phyloP scores from a whole-genome alignment of 441 rosid genomes.

The Bocquillonia castaneifolia region DNA sequence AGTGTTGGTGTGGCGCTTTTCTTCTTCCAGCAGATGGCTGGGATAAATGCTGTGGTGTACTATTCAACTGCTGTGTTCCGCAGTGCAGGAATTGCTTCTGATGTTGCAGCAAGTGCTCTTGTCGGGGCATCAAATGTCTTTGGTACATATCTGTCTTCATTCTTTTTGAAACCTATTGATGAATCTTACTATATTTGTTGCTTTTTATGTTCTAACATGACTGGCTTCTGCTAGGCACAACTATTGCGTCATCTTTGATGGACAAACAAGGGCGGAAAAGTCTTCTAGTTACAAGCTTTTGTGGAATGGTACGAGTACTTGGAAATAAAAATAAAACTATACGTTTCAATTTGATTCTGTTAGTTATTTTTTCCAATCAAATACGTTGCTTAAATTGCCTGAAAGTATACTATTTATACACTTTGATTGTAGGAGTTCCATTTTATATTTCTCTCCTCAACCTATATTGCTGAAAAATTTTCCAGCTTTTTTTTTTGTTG shows the following conservation, averaged over 20 bases:
- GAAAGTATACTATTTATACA: conserved; percentile 2
- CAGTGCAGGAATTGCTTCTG: conserved; percentile 82
- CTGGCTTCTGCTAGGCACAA: conserved; percentile 59
- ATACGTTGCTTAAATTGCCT: conserved; percentile 6
- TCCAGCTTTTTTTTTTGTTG: neutral
- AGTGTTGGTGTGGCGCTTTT: conserved; percentile 96
- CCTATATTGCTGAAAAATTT: neutral
- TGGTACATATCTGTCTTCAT: conserved; percentile 38
- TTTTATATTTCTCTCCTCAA: neutral
- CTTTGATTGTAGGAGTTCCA: conserved; percentile 1
- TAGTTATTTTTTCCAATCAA: conserved; percentile 2
- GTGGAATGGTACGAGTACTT: conserved; percentile 67
- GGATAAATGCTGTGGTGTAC: conserved; percentile 97
- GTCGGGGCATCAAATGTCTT: conserved; percentile 96
- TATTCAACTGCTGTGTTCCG: conserved; percentile 97
- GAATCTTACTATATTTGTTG: neutral
- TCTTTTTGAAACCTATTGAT: neutral
- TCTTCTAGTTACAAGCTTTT: conserved; percentile 78
- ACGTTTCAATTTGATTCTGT: neutral
- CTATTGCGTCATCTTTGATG: conserved; percentile 93
- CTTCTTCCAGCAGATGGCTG: conserved; percentile 96
- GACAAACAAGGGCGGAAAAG: conserved; percentile 95
- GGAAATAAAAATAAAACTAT: neutral
- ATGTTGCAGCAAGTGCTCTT: conserved; percentile 98
- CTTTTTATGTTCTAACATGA: neutral